A percentile compares a stretch with the other conserved stretches of the same genome.
Conservation (phyloP, 345 rosid species). For the Sonneratia alba region DNA sequence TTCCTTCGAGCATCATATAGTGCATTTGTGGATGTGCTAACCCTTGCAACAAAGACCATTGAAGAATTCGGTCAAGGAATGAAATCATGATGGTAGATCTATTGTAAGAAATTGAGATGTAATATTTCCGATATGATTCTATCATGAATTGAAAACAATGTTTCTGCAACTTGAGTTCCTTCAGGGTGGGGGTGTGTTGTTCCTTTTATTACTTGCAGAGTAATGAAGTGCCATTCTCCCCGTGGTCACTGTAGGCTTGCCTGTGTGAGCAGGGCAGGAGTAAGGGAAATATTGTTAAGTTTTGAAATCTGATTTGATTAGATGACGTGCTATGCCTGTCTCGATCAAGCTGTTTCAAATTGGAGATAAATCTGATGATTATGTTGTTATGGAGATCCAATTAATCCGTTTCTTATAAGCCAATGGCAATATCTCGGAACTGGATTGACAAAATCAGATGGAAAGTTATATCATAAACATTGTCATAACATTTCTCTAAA, state of each 20-base stretch:
- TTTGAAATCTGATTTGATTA: too few species aligned
- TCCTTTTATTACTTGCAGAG: background rate
- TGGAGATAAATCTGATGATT: background rate
- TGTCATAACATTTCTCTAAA: background rate
- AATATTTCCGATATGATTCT: background rate
- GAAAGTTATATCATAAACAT: background rate
- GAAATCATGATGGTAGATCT: constrained; percentile 15
- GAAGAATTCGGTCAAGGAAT: constrained; percentile 56
- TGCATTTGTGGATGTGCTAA: constrained; percentile 67
- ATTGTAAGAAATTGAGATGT: background rate
- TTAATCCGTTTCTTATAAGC: background rate
- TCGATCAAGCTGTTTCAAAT: background rate
- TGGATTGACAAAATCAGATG: background rate
- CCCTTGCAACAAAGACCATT: constrained; percentile 64
- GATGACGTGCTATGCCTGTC: background rate
- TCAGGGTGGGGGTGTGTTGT: background rate
- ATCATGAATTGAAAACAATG: background rate
- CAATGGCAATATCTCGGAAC: background rate
- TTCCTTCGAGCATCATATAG: constrained; percentile 92
- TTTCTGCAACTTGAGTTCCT: background rate
- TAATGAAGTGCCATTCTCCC: background rate
- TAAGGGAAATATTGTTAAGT: too few species aligned
- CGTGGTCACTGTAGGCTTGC: background rate
- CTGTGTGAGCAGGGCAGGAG: background rate
- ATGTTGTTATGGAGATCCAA: background rate